Conservation (phyloP, 2,329 filamentous ascomycete genomes). For the Beauveria sp. region DNA sequence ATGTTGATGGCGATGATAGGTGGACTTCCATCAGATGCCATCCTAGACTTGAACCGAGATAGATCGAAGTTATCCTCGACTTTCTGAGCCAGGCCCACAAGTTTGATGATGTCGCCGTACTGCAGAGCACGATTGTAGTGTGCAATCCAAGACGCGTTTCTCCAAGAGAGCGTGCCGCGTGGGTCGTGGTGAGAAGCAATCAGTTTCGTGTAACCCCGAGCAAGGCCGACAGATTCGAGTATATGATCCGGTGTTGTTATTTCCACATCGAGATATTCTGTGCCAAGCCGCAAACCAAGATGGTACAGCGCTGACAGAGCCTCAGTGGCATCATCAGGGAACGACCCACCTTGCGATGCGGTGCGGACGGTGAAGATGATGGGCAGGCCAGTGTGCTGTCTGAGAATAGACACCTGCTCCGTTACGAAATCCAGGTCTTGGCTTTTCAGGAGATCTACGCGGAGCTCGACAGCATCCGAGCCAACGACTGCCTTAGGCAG, state of each 20-base stretch:
- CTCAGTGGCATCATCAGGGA: slow-evolving; percentile 69
- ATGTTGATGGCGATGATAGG: slow-evolving; percentile 95
- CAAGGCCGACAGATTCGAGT: slow-evolving; percentile 58
- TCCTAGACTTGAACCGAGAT: slow-evolving; percentile 71
- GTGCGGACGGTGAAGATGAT: slow-evolving; percentile 92
- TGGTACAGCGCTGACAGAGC: slow-evolving; percentile 68
- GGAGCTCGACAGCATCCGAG: slow-evolving; percentile 85
- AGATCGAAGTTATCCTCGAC: slow-evolving; percentile 84
- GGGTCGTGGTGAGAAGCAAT: slow-evolving; percentile 97
- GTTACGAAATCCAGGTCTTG: slow-evolving; percentile 68
- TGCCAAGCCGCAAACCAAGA: slow-evolving; percentile 71
- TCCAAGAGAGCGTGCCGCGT: slow-evolving; percentile 71
- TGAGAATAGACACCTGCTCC: slow-evolving; percentile 72
- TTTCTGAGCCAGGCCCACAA: slow-evolving; percentile 71
- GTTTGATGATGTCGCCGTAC: slow-evolving; percentile 88
- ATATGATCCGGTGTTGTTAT: slow-evolving; percentile 76
- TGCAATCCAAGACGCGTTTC: slow-evolving; percentile 83
- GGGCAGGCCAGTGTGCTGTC: slow-evolving; percentile 64
- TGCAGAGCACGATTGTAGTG: slow-evolving; percentile 86
- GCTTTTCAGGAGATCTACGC: slow-evolving; percentile 84
- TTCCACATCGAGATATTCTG: slow-evolving; percentile 91
- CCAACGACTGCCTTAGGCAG: slow-evolving; percentile 72
- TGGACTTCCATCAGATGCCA: slow-evolving; percentile 63
- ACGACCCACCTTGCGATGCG: slow-evolving; percentile 75
- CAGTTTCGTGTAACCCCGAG: slow-evolving; percentile 67